phyloP scores from a whole-genome alignment of 176 grass and related monocot genomes.

The Tuctoria greenei region DNA sequence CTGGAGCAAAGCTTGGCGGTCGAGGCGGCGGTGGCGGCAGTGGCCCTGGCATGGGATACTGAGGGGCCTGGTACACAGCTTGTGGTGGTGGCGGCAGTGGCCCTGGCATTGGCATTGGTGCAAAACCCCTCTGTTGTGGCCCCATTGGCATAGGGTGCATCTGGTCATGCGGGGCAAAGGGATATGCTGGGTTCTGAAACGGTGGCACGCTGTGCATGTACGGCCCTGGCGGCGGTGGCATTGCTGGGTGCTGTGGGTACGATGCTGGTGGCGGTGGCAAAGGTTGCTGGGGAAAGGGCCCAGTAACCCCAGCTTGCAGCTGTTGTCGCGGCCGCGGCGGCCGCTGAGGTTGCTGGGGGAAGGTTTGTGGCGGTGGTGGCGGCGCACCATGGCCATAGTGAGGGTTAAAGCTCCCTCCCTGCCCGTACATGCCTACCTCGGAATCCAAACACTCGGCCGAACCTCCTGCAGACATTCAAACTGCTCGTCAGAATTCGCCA shows the following conservation, averaged over 20 bases:
- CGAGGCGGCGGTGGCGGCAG: slow-evolving; percentile 42
- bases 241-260: slow-evolving; percentile 25
- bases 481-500: neutral
- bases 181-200: slow-evolving; percentile 39
- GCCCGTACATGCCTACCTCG: slow-evolving; percentile 57
- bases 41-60: slow-evolving; percentile 36
- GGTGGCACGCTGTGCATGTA: slow-evolving; percentile 34
- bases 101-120: slow-evolving; percentile 35
- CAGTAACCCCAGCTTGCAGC: slow-evolving; percentile 13
- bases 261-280: neutral
- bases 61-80: slow-evolving; percentile 41
- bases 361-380: slow-evolving; percentile 27
- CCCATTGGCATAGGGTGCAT: slow-evolving; percentile 43
- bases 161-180: slow-evolving; percentile 32
- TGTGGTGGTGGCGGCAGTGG: slow-evolving; percentile 12
- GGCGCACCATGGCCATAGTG: slow-evolving; percentile 36
- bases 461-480: slow-evolving; percentile 42
- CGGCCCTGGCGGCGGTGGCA: slow-evolving; percentile 27
- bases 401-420: slow-evolving; percentile 47
- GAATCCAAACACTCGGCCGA: slow-evolving; percentile 17
- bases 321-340: slow-evolving; percentile 28
- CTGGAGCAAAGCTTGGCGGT: slow-evolving; percentile 25
- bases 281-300: slow-evolving; percentile 30
- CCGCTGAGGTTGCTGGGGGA: slow-evolving; percentile 27
- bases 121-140: slow-evolving; percentile 40